Percentiles rank a stretch among this genome's conserved stretches.
phyloP scores from a whole-genome alignment of 2,329 filamentous ascomycete species.

The Akanthomyces uredinophilus region DNA sequence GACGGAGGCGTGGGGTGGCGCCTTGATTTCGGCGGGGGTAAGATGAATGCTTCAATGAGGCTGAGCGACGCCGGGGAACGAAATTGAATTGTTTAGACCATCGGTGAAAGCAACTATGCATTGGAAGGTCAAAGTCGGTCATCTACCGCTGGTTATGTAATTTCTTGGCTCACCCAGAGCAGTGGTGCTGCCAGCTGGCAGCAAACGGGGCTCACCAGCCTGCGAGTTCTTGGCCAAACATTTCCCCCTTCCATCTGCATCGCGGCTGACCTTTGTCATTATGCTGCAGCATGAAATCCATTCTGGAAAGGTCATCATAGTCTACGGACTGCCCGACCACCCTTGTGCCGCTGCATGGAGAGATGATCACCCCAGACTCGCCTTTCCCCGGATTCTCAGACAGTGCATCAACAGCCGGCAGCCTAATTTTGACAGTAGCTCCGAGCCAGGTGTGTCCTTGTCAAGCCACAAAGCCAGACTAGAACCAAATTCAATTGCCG shows the following conservation, averaged over 20 bases:
- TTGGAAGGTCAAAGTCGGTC: not conserved
- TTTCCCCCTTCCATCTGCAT: not conserved
- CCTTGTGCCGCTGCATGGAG: not conserved
- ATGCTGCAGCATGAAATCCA: not conserved
- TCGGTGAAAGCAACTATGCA: not conserved
- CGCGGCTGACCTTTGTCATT: no score
- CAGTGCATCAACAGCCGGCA: not conserved
- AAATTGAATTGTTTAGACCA: not conserved
- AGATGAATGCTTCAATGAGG: not conserved
- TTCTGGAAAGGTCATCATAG: no score
- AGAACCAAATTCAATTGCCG: not conserved
- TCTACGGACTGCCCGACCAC: no score
- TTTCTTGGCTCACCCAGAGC: not conserved
- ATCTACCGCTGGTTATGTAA: conserved; percentile 1
- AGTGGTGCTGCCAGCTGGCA: not conserved
- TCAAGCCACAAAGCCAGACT: not conserved
- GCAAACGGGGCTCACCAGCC: not conserved
- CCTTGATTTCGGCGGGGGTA: not conserved
- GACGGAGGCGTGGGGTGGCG: not conserved
- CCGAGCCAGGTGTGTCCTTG: not conserved
- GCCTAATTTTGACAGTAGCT: not conserved
- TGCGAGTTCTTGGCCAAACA: not conserved
- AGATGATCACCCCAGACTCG: not conserved
- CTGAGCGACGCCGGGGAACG: not conserved
- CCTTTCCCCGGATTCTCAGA: not conserved